Evolutionary conservation across 805 yeast species (phyloP).

Genomic region (Isabelozyma rhagii): DNA sequence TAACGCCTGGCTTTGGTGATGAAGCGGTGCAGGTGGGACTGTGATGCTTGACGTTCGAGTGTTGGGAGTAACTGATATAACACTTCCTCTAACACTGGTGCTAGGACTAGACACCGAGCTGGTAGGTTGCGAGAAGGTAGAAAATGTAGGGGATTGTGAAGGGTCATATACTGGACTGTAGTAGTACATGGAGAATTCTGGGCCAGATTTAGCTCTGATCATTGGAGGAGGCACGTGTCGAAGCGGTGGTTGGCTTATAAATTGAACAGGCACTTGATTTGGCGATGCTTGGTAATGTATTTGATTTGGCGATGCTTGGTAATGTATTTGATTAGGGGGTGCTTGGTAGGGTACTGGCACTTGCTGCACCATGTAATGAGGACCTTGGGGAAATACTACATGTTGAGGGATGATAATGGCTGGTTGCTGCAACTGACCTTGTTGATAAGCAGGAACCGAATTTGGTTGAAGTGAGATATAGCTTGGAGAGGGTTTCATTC

Average conservation of each 20-base stretch:
- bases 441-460: background rate
- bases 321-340: background rate
- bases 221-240: constrained; percentile 1
- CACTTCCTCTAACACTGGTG: background rate
- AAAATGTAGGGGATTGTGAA: background rate
- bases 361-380: background rate
- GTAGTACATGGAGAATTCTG: background rate
- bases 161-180: background rate
- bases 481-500: constrained; percentile 7
- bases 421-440: constrained; percentile 1
- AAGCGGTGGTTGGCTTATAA: constrained; percentile 4
- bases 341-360: background rate
- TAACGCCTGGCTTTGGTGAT: too few species aligned
- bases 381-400: constrained; percentile 1
- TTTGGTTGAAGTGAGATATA: constrained; percentile 4
- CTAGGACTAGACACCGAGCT: background rate
- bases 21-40: background rate
- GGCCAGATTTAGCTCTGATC: background rate
- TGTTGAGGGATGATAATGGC: constrained; percentile 6
- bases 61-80: background rate
- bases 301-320: background rate
- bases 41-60: background rate
- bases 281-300: background rate
- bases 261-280: background rate
- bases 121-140: background rate